A percentile compares a stretch with the other conserved stretches of the same genome.
Conservation (phyloP, 768 basidiomycete species). For the Mycena sanguinolenta region DNA sequence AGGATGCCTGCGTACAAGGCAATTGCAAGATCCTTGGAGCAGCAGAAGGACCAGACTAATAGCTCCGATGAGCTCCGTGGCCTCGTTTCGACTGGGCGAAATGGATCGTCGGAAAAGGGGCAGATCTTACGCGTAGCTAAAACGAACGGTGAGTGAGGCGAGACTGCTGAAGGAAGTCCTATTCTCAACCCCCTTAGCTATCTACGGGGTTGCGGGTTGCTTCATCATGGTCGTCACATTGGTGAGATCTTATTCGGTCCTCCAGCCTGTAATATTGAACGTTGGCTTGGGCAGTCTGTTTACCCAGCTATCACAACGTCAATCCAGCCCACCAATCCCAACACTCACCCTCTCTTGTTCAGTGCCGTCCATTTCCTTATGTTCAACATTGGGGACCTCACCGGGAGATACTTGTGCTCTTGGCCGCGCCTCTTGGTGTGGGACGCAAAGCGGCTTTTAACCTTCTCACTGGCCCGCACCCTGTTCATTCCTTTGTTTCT, state of each 20-base stretch:
- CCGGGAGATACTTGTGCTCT: constrained; percentile 78
- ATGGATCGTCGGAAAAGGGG: constrained; percentile 49
- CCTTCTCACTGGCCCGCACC: constrained; percentile 76
- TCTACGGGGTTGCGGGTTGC: constrained; percentile 79
- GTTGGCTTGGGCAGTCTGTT: constrained; percentile 69
- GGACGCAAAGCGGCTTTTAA: constrained; percentile 73
- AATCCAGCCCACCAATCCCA: constrained; percentile 73
- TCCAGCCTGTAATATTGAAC: constrained; percentile 5
- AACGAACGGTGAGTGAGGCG: constrained; percentile 58
- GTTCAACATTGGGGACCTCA: constrained; percentile 80
- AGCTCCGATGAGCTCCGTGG: constrained; percentile 51
- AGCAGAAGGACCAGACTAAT: constrained; percentile 39
- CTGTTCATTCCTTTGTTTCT: constrained; percentile 90
- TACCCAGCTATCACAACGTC: constrained; percentile 90
- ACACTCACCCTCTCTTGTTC: constrained; percentile 87
- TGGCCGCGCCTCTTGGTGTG: constrained; percentile 76
- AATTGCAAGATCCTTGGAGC: constrained; percentile 64
- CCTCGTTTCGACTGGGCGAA: constrained; percentile 50
- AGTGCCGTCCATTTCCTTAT: constrained; percentile 81
- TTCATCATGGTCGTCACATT: constrained; percentile 86
- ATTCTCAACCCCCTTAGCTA: constrained; percentile 37
- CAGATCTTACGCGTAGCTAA: constrained; percentile 68
- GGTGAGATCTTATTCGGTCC: constrained; percentile 52
- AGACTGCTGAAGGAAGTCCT: background rate
- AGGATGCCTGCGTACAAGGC: constrained; percentile 70